These are phyloP conservation scores for Phycomyces blakesleeanus DNA, from an alignment of 192 early-diverging fungal species.

Conservation along the genomic window DNA sequence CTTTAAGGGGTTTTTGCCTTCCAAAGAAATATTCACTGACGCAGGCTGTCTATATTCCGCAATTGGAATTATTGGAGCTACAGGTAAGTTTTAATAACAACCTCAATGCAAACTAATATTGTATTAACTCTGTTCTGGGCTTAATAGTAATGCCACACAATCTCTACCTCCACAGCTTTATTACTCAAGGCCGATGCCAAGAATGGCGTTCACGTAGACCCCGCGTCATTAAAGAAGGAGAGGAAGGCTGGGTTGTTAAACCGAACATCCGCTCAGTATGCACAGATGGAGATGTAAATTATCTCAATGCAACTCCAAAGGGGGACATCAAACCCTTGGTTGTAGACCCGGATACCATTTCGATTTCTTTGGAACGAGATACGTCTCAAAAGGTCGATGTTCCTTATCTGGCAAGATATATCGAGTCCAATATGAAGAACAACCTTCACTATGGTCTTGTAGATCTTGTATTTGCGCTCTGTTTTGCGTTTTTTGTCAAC, in stretches of 20 bases:
- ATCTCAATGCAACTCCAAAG: too few relatives aligned
- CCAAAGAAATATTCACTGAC: constrained; percentile 52
- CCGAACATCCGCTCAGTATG: too few relatives aligned
- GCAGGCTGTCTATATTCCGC: constrained; percentile 59
- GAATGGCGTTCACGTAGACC: constrained; percentile 23
- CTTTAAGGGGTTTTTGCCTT: constrained; percentile 61
- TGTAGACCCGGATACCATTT: too few relatives aligned
- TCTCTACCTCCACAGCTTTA: constrained; percentile 71
- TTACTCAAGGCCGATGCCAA: constrained; percentile 61
- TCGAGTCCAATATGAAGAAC: constrained; percentile 8
- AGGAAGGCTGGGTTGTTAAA: constrained; percentile 10
- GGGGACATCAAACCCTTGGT: too few relatives aligned
- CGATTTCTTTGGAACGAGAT: too few relatives aligned
- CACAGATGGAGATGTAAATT: too few relatives aligned
- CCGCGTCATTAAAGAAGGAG: not conserved
- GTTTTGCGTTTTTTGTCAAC: constrained; percentile 74
- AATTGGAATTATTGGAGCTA: constrained; percentile 83
- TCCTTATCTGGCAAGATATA: constrained; percentile 6
- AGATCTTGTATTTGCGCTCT: constrained; percentile 65
- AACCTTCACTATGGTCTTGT: constrained; percentile 48
- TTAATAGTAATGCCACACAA: constrained; percentile 63
- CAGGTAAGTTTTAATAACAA: constrained; percentile 59
- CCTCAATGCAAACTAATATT: too few relatives aligned
- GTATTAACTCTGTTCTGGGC: too few relatives aligned
- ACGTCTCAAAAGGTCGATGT: not conserved